Base-by-base conservation (phyloP, 768 basidiomycete genomes). In the Mycena maculata region DNA sequence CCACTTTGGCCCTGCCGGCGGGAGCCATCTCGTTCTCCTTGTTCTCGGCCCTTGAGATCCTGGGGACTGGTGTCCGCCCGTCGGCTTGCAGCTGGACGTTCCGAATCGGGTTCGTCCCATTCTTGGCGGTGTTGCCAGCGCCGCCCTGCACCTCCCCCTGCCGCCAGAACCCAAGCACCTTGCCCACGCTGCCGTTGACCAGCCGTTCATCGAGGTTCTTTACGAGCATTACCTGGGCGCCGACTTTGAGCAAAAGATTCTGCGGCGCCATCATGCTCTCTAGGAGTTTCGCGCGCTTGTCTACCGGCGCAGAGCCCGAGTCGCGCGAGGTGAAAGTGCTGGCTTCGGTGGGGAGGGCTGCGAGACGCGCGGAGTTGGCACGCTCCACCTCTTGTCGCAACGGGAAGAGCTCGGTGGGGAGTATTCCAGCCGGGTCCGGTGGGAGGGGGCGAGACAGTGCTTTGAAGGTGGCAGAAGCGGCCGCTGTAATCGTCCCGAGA, bases 121-220 rank as follows among this genome's bases (percentile, higher is more conserved):
- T 72, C 41, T 76, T 73, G 18, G 39, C 16, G 27, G 52, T 28
- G 30, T 62, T 65, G n/a, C 72, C 63, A 33, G 44, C 18, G 36
- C 54, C 66, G 6, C 62, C 67, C 39, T 66, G 45, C 3, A 73
- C 70, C 31, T 71, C 68, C 31, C 52, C 56, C 38, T 67, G 61
- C 38, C 70, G 44, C 56, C 68, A 73, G 75, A 94, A 94, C 18
- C 85, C 85, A 30, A 90, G 68, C n/a, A 94, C 84, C 60, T 84
- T 87, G 11, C 93, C 93, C 78, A 93, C 88, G 42, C 86, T 88
- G 5, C 93, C 93, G 73, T 94, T 94, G 42, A 94, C 93, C 27
- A 94, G 84, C 7, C 82, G 83, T 31, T 91, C 90, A 67, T 92
- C 89, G 53, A 90, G 76, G 74, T 93, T 93, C 83, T 93, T 93